Conservation (phyloP, 2,329 filamentous ascomycete genomes). For the Neophaeococcomyces mojaviensis region DNA sequence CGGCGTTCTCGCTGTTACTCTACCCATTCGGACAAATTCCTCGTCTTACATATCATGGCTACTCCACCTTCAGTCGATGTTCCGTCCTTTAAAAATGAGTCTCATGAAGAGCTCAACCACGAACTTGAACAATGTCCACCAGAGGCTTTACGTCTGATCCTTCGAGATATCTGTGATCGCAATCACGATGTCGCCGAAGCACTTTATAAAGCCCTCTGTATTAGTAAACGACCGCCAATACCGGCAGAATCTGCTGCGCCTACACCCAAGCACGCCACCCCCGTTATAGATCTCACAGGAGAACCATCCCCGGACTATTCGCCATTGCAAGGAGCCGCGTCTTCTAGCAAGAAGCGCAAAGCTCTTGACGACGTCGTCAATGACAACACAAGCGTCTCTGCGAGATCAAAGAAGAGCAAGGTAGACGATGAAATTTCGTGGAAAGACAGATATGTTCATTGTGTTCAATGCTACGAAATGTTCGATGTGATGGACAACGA, state of each 20-base stretch:
- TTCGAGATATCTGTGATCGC: not conserved
- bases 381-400: not conserved
- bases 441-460: slow-evolving; percentile 12
- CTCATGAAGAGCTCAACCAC: not conserved
- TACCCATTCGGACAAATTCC: no score
- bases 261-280: not conserved
- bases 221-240: not conserved
- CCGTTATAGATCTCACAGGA: not conserved
- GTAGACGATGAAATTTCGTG: no score
- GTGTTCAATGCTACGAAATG: slow-evolving; percentile 22
- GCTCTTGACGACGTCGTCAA: not conserved
- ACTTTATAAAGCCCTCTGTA: not conserved
- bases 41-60: no score
- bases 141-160: not conserved
- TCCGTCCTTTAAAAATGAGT: not conserved
- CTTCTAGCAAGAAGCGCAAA: slow-evolving; percentile 2
- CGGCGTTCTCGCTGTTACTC: no score
- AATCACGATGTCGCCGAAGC: not conserved
- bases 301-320: not conserved
- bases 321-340: not conserved
- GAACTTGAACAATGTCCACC: not conserved
- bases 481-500: slow-evolving; percentile 21
- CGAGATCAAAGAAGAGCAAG: not conserved
- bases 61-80: not conserved
- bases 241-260: no score